Evolutionary conservation across 371 early-diverging fungal species (phyloP).

Genomic region (Mortierella sp.): DNA sequence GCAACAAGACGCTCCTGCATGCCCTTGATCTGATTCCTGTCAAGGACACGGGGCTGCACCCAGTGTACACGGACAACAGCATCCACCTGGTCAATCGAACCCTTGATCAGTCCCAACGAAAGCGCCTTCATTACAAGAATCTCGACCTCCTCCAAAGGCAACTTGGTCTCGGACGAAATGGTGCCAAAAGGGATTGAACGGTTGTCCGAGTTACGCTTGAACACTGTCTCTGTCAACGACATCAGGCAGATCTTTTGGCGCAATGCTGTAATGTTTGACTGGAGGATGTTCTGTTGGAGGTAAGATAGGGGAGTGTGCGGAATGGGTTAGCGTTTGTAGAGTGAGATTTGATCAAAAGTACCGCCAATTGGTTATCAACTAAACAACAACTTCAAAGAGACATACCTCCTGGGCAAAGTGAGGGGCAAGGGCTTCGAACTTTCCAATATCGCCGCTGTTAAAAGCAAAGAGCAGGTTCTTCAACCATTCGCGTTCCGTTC

Average conservation of each 20-base stretch:
- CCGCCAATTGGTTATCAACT: neutral
- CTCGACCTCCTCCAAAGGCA: constrained; percentile 93
- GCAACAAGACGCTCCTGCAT: constrained; percentile 73
- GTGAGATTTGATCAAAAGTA: too few species aligned
- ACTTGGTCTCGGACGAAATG: constrained; percentile 90
- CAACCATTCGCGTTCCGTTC: constrained; percentile 91
- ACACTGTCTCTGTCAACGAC: constrained; percentile 95
- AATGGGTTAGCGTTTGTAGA: neutral
- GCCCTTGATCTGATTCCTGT: constrained; percentile 87
- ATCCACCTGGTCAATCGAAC: constrained; percentile 96
- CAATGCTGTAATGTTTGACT: constrained; percentile 78
- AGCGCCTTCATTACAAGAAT: constrained; percentile 98
- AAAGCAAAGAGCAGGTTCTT: constrained; percentile 89
- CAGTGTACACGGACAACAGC: constrained; percentile 88
- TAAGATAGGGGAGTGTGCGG: neutral
- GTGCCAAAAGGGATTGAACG: constrained; percentile 86
- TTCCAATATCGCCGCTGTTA: constrained; percentile 94
- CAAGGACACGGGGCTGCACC: constrained; percentile 98
- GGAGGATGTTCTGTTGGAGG: constrained; percentile 65
- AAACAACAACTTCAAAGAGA: neutral
- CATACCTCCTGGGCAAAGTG: constrained; percentile 82
- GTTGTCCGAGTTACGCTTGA: constrained; percentile 86
- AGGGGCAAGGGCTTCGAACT: constrained; percentile 85
- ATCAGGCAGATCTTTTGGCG: constrained; percentile 97
- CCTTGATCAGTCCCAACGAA: constrained; percentile 91